Evolutionary conservation across 768 basidiomycete genomes (phyloP), one percentile per base, ranked within the genome.

Genomic region (Boletus coccyginus): DNA sequence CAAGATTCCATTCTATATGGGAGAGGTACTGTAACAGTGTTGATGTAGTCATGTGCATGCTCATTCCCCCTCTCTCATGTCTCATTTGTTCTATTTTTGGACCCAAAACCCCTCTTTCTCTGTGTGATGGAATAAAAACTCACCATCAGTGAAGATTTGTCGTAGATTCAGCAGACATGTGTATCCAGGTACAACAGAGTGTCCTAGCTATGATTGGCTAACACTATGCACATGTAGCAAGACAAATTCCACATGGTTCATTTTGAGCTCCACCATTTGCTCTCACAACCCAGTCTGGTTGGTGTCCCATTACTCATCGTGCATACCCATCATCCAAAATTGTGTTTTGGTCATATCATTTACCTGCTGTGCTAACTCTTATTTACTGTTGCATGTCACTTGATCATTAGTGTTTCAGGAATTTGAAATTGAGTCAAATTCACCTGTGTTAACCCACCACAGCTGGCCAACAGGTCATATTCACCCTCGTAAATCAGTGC

Each of bases 1-100:
- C 93, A 7, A 92, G 91, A 69, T 97, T 95, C 69, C 84, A 94
- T 43, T 91, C 90, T 36, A 94, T 95, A 87, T 97, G 92, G 92
- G 92, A 94, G 71, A 79, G 94, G 43, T 97, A 96, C 71, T 94
- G 93, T 72, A 83, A 87, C 59, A 94, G 94, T 10, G 92, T 92
- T 1, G 92, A 96, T 67, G 94, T 94, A 27, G 86, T 97, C 36
- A 82, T 96, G 92, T 95, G 70, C 65, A 89, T 63, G 29, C 48
- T 66, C 50, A 31, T 33, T 29, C 27, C 33, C 13, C 14, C n/a
- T 40, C 14, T 40, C n/a, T 19, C 35, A 11, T 14, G 10, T 21
- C 17, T 52, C 38, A 13, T 43, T 11, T 29, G 16, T 21, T 33
- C 21, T 27, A 3, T 31, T 21, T 29, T 32, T n/a, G 46, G 24